Conservation (phyloP, 352 stramenopile species). For the Pythium rhizo-oryzae region DNA sequence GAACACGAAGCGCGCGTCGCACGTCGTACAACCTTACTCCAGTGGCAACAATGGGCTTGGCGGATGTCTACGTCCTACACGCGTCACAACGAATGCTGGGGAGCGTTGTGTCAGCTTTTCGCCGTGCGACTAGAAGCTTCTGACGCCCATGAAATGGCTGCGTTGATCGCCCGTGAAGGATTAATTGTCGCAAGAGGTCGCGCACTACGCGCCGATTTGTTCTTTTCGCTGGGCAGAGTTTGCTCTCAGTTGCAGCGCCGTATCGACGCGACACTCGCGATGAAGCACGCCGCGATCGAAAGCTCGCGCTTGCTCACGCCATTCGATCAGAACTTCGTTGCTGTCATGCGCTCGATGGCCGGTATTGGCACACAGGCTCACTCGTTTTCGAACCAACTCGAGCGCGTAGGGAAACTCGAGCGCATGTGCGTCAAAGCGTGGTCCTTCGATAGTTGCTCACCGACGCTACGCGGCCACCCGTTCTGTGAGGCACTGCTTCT, state of each 20-base stretch:
- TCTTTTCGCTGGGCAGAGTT: slow-evolving; percentile 16
- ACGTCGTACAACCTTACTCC: not conserved
- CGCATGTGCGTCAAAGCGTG: slow-evolving; percentile 66
- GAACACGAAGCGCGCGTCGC: not conserved
- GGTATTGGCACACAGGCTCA: slow-evolving; percentile 40
- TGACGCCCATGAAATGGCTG: slow-evolving; percentile 13
- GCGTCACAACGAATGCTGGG: slow-evolving; percentile 24
- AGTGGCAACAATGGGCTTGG: slow-evolving; percentile 16
- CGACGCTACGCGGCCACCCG: slow-evolving; percentile 37
- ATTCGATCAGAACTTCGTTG: slow-evolving; percentile 32
- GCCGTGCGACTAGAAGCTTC: slow-evolving; percentile 16
- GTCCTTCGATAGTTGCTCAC: slow-evolving; percentile 48
- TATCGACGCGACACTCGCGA: slow-evolving; percentile 12
- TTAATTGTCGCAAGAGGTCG: slow-evolving; percentile 11
- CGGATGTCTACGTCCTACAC: slow-evolving; percentile 1
- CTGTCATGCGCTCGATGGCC: slow-evolving; percentile 43
- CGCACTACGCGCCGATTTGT: slow-evolving; percentile 15
- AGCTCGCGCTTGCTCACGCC: not conserved
- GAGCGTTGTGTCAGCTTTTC: slow-evolving; percentile 19
- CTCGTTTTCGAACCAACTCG: slow-evolving; percentile 42
- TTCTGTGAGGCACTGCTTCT: slow-evolving; percentile 62
- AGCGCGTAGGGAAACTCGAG: slow-evolving; percentile 59
- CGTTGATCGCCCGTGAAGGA: slow-evolving; percentile 20
- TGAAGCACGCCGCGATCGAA: slow-evolving; percentile 25
- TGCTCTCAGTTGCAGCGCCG: not conserved